phyloP scores from a whole-genome alignment of 495 filamentous ascomycete species.

The Pyrenula massariospora region DNA sequence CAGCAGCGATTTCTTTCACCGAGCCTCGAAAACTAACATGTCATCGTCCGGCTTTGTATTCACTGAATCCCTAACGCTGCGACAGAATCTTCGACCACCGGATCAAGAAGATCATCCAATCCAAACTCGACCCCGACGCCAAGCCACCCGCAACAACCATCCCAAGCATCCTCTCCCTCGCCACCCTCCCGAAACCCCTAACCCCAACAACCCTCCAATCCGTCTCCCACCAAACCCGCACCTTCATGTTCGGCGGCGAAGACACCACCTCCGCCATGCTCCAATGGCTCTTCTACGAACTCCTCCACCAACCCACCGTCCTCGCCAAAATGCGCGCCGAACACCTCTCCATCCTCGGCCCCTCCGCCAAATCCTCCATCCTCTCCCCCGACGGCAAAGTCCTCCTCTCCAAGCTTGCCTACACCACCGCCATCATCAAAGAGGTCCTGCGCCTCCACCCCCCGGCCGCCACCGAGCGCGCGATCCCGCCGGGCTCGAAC shows the following conservation, averaged over 20 bases:
- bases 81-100: background rate
- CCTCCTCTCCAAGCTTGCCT: background rate
- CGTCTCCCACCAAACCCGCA: background rate
- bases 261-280: background rate
- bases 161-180: background rate
- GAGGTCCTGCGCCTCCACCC: background rate
- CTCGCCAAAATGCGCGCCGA: background rate
- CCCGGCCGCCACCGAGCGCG: background rate
- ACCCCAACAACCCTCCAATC: background rate
- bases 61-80: no score
- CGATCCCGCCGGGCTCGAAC: background rate
- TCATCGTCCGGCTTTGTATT: no score
- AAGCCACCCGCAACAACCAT: background rate
- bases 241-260: background rate
- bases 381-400: background rate
- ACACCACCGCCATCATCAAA: background rate
- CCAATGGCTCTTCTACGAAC: background rate
- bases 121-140: background rate
- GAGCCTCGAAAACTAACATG: no score
- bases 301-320: background rate
- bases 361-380: background rate
- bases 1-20: no score
- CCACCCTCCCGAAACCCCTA: background rate
- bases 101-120: background rate
- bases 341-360: background rate